Conservation (phyloP, 306 rosid species). For the Casuarina cunninghamiana region DNA sequence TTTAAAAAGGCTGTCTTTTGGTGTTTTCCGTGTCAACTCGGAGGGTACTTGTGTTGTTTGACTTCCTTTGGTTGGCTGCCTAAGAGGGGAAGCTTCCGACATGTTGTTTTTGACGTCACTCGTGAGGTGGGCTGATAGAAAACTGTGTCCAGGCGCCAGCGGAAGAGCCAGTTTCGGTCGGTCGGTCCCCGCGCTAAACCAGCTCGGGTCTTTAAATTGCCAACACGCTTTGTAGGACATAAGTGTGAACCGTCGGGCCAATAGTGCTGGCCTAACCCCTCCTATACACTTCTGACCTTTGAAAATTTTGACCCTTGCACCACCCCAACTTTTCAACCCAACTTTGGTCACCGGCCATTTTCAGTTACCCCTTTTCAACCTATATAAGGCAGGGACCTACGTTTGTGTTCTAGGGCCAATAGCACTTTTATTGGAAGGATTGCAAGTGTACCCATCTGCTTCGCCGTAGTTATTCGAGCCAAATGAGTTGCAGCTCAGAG, state of each 20-base stretch:
- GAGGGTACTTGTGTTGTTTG: too few relatives aligned
- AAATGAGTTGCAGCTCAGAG: conserved; percentile 41
- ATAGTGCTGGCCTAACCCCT: too few relatives aligned
- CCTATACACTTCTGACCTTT: conserved; percentile 33
- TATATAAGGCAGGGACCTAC: neutral
- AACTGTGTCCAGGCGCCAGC: neutral
- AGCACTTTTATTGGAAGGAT: neutral
- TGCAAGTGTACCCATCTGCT: neutral
- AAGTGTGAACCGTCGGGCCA: neutral
- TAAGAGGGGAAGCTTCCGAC: too few relatives aligned
- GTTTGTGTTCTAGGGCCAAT: too few relatives aligned
- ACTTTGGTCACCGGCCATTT: conserved; percentile 3
- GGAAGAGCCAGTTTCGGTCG: neutral
- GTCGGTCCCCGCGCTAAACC: neutral
- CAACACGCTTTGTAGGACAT: neutral
- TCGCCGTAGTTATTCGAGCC: too few relatives aligned
- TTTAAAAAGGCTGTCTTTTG: too few relatives aligned
- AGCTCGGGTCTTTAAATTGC: neutral
- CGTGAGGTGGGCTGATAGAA: neutral
- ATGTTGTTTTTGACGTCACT: neutral
- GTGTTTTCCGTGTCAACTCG: too few relatives aligned
- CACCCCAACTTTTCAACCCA: too few relatives aligned
- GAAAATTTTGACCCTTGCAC: conserved; percentile 38
- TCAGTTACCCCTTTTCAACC: conserved; percentile 11
- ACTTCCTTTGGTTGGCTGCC: too few relatives aligned